Evolutionary conservation across 2,329 filamentous ascomycete genomes (phyloP).

Genomic region (Fusarium penzigii): DNA sequence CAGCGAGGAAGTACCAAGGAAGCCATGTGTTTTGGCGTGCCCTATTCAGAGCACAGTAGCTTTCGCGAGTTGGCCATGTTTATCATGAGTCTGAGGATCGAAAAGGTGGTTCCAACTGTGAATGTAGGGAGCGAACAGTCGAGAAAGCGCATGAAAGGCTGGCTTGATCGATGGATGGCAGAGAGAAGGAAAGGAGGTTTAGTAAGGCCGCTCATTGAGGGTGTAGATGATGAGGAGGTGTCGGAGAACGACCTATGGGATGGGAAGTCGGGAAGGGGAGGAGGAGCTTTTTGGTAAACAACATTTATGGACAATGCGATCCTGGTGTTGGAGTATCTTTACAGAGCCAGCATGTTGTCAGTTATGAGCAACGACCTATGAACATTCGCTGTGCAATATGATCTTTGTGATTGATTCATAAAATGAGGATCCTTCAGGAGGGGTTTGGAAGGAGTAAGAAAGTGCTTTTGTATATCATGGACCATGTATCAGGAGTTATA

Average conservation of each 20-base stretch:
- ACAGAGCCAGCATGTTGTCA: neutral
- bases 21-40: conserved; percentile 88
- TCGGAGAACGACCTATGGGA: conserved; percentile 38
- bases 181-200: conserved; percentile 60
- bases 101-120: conserved; percentile 89
- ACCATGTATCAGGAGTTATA: too few species aligned
- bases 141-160: conserved; percentile 62
- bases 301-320: conserved; percentile 1
- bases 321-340: neutral
- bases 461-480: too few species aligned
- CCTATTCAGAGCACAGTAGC: conserved; percentile 93
- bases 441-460: too few species aligned
- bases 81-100: conserved; percentile 81
- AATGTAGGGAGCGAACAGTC: conserved; percentile 68
- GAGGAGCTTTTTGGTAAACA: conserved; percentile 41
- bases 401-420: too few species aligned
- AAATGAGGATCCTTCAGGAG: too few species aligned
- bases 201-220: conserved; percentile 45
- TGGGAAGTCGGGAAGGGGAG: conserved; percentile 40
- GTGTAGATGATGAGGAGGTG: conserved; percentile 35
- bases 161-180: conserved; percentile 63
- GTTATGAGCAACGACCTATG: too few species aligned
- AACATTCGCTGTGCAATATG: too few species aligned
- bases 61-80: conserved; percentile 96
- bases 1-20: conserved; percentile 82